Evolutionary conservation across 768 basidiomycete genomes (phyloP), one percentile per base, ranked within the genome.

Genomic region (Mycena polygramma): DNA sequence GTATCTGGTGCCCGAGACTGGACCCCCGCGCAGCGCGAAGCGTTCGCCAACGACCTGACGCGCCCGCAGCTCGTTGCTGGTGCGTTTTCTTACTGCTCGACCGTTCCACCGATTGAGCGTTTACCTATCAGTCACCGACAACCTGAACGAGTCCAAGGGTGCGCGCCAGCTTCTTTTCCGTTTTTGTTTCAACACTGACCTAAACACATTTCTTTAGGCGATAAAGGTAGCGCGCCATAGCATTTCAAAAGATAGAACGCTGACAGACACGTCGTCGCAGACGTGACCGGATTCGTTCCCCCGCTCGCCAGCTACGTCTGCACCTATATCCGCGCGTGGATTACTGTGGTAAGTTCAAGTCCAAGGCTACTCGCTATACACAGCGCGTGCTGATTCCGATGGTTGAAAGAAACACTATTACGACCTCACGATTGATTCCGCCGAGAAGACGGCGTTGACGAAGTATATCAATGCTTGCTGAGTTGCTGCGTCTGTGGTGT

Each of bases 1-100:
- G 71, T 89, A 0, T 88, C 87, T 10, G 89, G 88, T 24, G 89
- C 88, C 17, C 79, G 85, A 11, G 66, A 73, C 49, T 90, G 89
- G 89, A 86, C 87, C 17, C 74, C 72, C 45, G 85, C 84, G 1
- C 84, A 85, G 68, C 83, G 88, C 37, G 83, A 88, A 70, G 79
- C 84, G 0, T 87, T 84, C 63, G 88, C 89, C 13, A 90, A 89
- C 72, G 89, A 90, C 63, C 75, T 90, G 53, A 85, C 83, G 2
- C 81, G 87, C 30, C 88, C 88, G 8, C 88, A 89, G 76, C 81
- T 90, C 5, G 77, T 88, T 37, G 87, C 87, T 49, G 82, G 82
- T 82, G 57, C 45, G 81, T 76, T 63, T 37, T 14, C 26, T 69
- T 48, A 1, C 24, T 45, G 43, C n/a, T 45, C 20, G 35, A 26